phyloP scores from a whole-genome alignment of 208 protist genomes.

The Leishmania tropica region DNA sequence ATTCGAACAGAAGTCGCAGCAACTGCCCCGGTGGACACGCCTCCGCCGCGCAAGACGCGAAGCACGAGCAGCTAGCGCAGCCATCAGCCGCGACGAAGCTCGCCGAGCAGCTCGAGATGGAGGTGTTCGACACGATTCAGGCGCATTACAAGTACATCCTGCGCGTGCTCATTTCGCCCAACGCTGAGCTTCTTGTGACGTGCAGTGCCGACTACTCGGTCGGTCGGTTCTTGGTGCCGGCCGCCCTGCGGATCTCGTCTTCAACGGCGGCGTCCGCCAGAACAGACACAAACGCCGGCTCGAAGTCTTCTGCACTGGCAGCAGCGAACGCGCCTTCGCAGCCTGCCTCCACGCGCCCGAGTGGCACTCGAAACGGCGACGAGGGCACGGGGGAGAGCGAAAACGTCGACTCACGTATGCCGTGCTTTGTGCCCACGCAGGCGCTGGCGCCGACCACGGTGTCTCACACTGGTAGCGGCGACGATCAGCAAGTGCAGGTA shows the following conservation, averaged over 20 bases:
- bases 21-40: not conserved
- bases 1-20: constrained; percentile 14
- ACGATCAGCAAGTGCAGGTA: not conserved
- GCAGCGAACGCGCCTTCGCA: not conserved
- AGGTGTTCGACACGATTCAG: constrained; percentile 78
- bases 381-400: not conserved
- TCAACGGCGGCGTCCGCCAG: not conserved
- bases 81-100: constrained; percentile 20
- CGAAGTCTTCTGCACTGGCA: not conserved
- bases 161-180: constrained; percentile 76
- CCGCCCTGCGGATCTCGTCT: constrained; percentile 25
- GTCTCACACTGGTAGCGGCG: constrained; percentile 4
- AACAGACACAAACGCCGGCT: not conserved
- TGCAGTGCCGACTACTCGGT: constrained; percentile 89
- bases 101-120: constrained; percentile 54
- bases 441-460: not conserved
- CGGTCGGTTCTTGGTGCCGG: constrained; percentile 69
- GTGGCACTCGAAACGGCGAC: not conserved
- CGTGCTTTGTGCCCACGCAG: constrained; percentile 31
- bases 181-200: constrained; percentile 65
- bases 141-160: constrained; percentile 92
- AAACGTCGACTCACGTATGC: constrained; percentile 4
- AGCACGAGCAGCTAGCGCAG: constrained; percentile 2
- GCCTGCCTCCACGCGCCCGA: not conserved
- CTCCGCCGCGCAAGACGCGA: not conserved